These are phyloP conservation scores for Sedum album DNA, from an alignment of 164 flowering plant species.

Conservation along the genomic window DNA sequence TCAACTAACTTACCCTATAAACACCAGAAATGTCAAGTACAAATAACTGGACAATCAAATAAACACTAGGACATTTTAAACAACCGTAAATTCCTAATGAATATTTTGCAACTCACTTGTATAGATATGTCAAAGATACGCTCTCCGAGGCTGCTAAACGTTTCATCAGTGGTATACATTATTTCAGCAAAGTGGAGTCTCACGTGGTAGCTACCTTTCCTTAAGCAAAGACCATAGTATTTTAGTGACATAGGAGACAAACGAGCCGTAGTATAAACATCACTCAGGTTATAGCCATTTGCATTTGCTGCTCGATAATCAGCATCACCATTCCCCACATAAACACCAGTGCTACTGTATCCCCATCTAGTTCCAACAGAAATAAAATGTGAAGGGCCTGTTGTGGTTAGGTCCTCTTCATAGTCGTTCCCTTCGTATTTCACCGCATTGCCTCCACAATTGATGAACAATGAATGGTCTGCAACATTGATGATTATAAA, in stretches of 20 bases:
- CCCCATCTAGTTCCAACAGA: constrained; percentile 39
- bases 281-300: constrained; percentile 17
- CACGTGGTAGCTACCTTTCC: constrained; percentile 60
- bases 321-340: constrained; percentile 18
- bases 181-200: constrained; percentile 85
- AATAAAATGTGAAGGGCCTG: constrained; percentile 36
- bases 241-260: constrained; percentile 58
- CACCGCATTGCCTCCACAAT: constrained; percentile 55
- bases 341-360: constrained; percentile 53
- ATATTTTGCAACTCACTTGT: constrained; percentile 39
- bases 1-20: constrained; percentile 8
- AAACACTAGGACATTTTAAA: no score
- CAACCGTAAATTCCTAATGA: not conserved
- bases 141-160: constrained; percentile 46
- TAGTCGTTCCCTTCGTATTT: constrained; percentile 29
- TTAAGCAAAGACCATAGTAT: constrained; percentile 74
- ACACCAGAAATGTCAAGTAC: no score
- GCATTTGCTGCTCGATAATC: constrained; percentile 19
- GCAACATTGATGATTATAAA: constrained; percentile 12
- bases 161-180: constrained; percentile 39
- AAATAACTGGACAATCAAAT: no score
- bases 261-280: constrained; percentile 51
- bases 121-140: constrained; percentile 73
- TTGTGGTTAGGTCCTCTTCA: constrained; percentile 29
- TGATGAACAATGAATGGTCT: constrained; percentile 59